Base-by-base conservation (phyloP, 202 grass and related monocot species). In the Saccharum hybrid region DNA sequence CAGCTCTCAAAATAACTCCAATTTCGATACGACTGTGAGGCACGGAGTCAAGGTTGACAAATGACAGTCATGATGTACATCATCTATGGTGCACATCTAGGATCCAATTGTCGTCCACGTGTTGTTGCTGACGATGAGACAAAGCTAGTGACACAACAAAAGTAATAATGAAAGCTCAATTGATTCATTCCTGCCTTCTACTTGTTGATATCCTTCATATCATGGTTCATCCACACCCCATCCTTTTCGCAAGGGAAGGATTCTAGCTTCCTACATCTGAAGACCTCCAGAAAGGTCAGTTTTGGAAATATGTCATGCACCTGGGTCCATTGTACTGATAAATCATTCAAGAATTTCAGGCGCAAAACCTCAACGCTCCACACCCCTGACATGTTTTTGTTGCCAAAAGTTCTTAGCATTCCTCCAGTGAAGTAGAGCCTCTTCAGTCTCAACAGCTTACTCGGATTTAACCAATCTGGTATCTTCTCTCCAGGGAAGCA, bases 371-470 rank as follows among this genome's bases (percentile, higher is more conserved):
- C 68, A 23, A 91, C 34, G 7, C 48, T 82, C 92, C 86, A 87
- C 3, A 61, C 56, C 18, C 57, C 59, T 13, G 45, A 67, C 34
- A 37, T 77, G 22, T 8, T 75, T 22, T 86, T 63, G 10, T 70
- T 19, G 10, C 51, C 84, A 39, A 91, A 77, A 42, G 34, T 75
- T 21, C 7, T 70, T 16, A 94, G 81, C 81, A 84, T 83, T 62
- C 92, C 92, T 82, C 92, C 92, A 7, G 89, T 83, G 51, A 94
- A 86, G 39, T 95, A 92, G 76, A 95, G 77, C 46, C 41, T 90
- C 66, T 86, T 90, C 42, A 95, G 49, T 68, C 37, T 31, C n/a
- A 11, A 15, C 45, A 88, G 63, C 66, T 72, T 81, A 72, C 41
- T 41, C 2, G 67, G 74, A 73, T 13, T 88, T 41, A 83, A 88